Percentiles rank a stretch among this genome's conserved stretches.
Conservation (phyloP, 1,139 yeast genomes). For the Protomyces macrosporus region DNA sequence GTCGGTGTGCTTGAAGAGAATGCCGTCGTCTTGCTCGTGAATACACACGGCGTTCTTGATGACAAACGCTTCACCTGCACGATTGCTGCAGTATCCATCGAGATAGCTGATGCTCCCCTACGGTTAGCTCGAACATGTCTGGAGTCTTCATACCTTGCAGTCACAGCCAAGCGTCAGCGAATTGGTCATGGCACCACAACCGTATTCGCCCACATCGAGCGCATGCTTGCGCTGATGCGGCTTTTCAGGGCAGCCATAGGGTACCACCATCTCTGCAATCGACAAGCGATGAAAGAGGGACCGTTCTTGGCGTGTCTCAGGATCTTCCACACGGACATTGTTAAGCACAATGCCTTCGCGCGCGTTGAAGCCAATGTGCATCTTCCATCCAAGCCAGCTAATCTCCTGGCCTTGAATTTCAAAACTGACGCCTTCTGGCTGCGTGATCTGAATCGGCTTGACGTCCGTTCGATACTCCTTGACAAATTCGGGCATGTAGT, state of each 20-base stretch:
- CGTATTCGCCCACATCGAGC: constrained; percentile 79
- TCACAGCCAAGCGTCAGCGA: constrained; percentile 75
- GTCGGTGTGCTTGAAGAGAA: constrained; percentile 74
- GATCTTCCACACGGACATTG: constrained; percentile 68
- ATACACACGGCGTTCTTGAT: constrained; percentile 73
- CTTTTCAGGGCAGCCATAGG: constrained; percentile 71
- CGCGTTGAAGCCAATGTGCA: constrained; percentile 78
- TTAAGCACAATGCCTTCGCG: constrained; percentile 78
- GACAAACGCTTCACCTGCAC: constrained; percentile 62
- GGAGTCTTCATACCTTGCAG: constrained; percentile 59
- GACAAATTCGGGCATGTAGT: constrained; percentile 61
- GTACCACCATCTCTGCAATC: constrained; percentile 76
- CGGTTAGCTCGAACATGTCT: background rate
- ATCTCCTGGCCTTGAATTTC: constrained; percentile 61
- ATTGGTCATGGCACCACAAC: constrained; percentile 80
- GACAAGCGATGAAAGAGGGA: constrained; percentile 75
- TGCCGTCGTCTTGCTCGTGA: constrained; percentile 79
- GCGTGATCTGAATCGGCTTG: constrained; percentile 62
- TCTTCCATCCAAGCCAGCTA: constrained; percentile 69
- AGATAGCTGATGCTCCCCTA: constrained; percentile 53
- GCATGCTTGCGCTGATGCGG: constrained; percentile 84
- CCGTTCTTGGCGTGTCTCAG: constrained; percentile 52
- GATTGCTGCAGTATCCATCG: constrained; percentile 66
- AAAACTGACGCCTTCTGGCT: constrained; percentile 79
- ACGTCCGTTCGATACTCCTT: constrained; percentile 58